Conservation (phyloP, 306 rosid genomes). For the Castanea crenata region DNA sequence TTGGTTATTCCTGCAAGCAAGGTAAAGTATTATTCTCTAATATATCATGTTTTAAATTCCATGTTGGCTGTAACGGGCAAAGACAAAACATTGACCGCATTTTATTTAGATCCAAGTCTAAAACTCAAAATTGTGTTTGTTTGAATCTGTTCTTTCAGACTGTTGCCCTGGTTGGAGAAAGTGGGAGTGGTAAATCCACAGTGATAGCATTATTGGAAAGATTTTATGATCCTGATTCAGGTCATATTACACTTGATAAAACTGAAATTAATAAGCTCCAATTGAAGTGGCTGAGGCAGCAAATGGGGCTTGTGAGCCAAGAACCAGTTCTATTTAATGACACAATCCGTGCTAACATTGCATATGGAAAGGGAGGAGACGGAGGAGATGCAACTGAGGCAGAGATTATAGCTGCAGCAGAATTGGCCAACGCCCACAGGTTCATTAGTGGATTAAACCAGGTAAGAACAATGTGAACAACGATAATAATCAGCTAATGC, state of each 20-base stretch:
- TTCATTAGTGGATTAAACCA: conserved; percentile 75
- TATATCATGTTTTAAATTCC: not conserved
- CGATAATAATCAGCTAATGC: too few relatives aligned
- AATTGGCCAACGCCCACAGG: conserved; percentile 80
- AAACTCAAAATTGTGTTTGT: not conserved
- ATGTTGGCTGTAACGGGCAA: not conserved
- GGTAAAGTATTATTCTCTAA: conserved; percentile 32
- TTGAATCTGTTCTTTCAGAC: conserved; percentile 42
- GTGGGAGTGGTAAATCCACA: conserved; percentile 94
- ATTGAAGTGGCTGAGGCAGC: conserved; percentile 85
- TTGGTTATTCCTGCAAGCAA: conserved; percentile 70
- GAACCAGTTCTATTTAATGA: conserved; percentile 81
- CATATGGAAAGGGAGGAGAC: conserved; percentile 70
- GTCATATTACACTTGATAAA: conserved; percentile 70
- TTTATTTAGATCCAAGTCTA: not conserved
- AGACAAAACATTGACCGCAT: too few relatives aligned
- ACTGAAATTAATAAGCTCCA: conserved; percentile 51
- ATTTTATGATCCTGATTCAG: conserved; percentile 86
- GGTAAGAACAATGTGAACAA: conserved; percentile 27
- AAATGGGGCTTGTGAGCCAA: conserved; percentile 89
- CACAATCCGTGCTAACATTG: conserved; percentile 78
- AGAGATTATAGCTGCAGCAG: conserved; percentile 69
- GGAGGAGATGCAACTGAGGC: conserved; percentile 76
- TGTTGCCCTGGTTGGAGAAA: conserved; percentile 88
- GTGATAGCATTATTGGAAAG: conserved; percentile 77